Conservation (phyloP, 2,329 filamentous ascomycete species). For the Ascochyta lentis region DNA sequence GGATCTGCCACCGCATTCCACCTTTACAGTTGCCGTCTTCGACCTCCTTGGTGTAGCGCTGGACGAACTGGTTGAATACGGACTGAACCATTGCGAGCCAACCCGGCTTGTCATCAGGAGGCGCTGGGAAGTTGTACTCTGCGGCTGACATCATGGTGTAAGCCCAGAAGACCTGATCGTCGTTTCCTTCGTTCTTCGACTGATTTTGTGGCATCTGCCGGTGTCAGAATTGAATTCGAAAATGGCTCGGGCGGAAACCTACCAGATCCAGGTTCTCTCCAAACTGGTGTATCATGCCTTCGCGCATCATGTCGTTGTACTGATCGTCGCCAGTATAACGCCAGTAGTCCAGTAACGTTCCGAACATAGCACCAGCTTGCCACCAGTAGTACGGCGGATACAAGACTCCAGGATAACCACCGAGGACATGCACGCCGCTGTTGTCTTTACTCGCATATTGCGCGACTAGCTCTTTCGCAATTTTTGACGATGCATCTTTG, state of each 20-base stretch:
- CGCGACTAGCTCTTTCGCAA: constrained; percentile 58
- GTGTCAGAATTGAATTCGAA: neutral
- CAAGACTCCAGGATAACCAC: constrained; percentile 52
- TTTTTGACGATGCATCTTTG: constrained; percentile 53
- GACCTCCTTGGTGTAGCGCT: constrained; percentile 40
- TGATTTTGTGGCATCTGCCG: constrained; percentile 43
- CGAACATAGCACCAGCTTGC: constrained; percentile 76
- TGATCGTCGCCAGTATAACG: constrained; percentile 76
- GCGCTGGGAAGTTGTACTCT: constrained; percentile 56
- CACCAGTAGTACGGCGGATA: constrained; percentile 67
- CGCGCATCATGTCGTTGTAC: constrained; percentile 71
- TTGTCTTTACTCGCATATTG: constrained; percentile 60
- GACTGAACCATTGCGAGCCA: constrained; percentile 55
- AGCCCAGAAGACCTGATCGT: constrained; percentile 66
- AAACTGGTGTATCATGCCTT: constrained; percentile 50
- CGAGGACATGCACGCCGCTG: constrained; percentile 49
- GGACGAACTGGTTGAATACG: constrained; percentile 48
- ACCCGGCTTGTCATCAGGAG: constrained; percentile 47
- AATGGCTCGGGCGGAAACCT: neutral
- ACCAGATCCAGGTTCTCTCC: constrained; percentile 40
- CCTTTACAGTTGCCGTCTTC: constrained; percentile 38
- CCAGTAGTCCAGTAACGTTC: constrained; percentile 81
- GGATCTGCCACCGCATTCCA: constrained; percentile 49
- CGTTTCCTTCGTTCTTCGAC: constrained; percentile 57
- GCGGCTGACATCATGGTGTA: constrained; percentile 64